A percentile compares a stretch with the other conserved stretches of the same genome.
These are phyloP conservation scores for Chlamydomonas reinhardtii DNA, from an alignment of 163 green algal genomes.

Conservation along the genomic window DNA sequence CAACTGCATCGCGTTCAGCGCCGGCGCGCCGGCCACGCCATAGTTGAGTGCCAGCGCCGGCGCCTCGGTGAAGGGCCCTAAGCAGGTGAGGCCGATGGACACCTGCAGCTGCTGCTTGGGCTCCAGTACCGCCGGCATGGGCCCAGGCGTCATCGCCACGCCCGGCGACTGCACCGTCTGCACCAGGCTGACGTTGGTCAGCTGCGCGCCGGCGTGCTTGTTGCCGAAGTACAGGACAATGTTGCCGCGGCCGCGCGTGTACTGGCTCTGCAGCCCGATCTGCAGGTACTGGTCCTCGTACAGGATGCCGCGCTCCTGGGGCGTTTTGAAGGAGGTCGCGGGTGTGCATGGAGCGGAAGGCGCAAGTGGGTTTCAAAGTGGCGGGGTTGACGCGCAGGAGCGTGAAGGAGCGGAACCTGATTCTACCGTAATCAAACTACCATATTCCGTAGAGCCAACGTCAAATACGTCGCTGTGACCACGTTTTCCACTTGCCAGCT, in stretches of 20 bases:
- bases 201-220: slow-evolving; percentile 75
- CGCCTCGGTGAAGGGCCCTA: slow-evolving; percentile 56
- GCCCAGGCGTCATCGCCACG: slow-evolving; percentile 52
- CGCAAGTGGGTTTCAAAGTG: too few relatives aligned
- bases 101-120: slow-evolving; percentile 85
- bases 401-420: too few relatives aligned
- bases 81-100: slow-evolving; percentile 53
- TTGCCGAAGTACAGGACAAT: slow-evolving; percentile 95
- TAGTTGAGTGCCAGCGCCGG: slow-evolving; percentile 64
- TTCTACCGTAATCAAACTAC: too few relatives aligned
- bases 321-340: too few relatives aligned
- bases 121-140: slow-evolving; percentile 72
- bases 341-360: too few relatives aligned
- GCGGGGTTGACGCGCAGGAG: too few relatives aligned
- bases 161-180: slow-evolving; percentile 51
- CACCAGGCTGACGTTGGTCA: slow-evolving; percentile 67
- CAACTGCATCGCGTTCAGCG: slow-evolving; percentile 56
- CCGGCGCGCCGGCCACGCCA: slow-evolving; percentile 39
- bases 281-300: slow-evolving; percentile 96
- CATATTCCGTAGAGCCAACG: too few relatives aligned
- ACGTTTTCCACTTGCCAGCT: too few relatives aligned
- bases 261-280: slow-evolving; percentile 90
- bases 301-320: slow-evolving; percentile 84
- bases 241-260: slow-evolving; percentile 68
- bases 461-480: too few relatives aligned